These are phyloP conservation scores for Pestalotiopsis sp. DNA, from an alignment of 2,329 filamentous ascomycete genomes.

Conservation along the genomic window DNA sequence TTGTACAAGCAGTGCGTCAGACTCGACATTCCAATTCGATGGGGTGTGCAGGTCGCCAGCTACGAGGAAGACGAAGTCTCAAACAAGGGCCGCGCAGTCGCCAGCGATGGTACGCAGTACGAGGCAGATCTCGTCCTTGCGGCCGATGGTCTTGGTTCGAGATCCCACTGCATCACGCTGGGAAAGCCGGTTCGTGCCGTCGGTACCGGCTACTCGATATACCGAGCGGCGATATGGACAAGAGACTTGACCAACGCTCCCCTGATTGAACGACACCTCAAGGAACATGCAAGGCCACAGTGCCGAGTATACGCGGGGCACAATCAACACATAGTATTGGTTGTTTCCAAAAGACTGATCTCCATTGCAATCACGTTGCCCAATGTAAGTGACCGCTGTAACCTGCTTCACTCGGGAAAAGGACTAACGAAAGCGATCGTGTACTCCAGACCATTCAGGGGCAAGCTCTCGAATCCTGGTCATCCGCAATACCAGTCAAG, in stretches of 20 bases:
- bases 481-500: not conserved
- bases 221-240: slow-evolving; percentile 18
- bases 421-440: not conserved
- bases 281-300: not conserved
- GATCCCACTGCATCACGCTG: slow-evolving; percentile 21
- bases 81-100: slow-evolving; percentile 13
- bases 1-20: not conserved
- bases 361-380: not conserved
- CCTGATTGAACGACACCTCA: not conserved
- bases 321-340: not conserved
- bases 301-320: not conserved
- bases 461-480: not conserved
- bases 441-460: not conserved
- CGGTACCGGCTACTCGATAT: slow-evolving; percentile 26
- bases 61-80: slow-evolving; percentile 9
- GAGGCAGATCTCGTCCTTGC: slow-evolving; percentile 30
- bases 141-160: slow-evolving; percentile 32
- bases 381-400: not conserved
- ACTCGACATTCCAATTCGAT: not conserved
- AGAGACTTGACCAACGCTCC: not conserved
- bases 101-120: slow-evolving; percentile 14
- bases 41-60: not conserved
- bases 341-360: not conserved
- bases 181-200: slow-evolving; percentile 21
- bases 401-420: not conserved